Percentiles rank a stretch among this genome's conserved stretches.
Conservation (phyloP, 495 filamentous ascomycete species). For the Penicillium paradoxum region DNA sequence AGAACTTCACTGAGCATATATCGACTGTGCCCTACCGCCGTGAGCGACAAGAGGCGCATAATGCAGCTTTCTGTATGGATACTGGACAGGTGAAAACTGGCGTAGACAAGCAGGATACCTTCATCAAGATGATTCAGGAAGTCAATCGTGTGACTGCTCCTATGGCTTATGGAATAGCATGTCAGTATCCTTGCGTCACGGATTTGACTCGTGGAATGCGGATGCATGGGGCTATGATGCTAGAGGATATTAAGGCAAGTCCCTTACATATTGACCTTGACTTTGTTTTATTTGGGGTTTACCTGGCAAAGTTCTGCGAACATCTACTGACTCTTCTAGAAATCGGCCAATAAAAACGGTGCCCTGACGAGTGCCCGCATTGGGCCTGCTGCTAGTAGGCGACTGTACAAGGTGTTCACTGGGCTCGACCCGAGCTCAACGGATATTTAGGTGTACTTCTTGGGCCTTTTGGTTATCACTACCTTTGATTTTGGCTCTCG, state of each 20-base stretch:
- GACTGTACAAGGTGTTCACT: slow-evolving; percentile 71
- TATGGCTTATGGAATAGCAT: slow-evolving; percentile 66
- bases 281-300: not conserved
- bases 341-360: slow-evolving; percentile 65
- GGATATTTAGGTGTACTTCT: slow-evolving; percentile 51
- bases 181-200: slow-evolving; percentile 54
- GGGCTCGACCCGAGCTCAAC: slow-evolving; percentile 60
- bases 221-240: slow-evolving; percentile 49
- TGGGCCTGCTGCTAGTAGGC: slow-evolving; percentile 64
- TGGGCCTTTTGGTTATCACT: not conserved
- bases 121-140: slow-evolving; percentile 74
- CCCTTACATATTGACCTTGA: not conserved
- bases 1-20: slow-evolving; percentile 75
- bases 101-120: slow-evolving; percentile 62
- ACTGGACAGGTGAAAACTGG: slow-evolving; percentile 73
- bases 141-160: slow-evolving; percentile 66
- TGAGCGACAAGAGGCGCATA: slow-evolving; percentile 41
- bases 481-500: not conserved
- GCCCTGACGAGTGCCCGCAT: slow-evolving; percentile 59
- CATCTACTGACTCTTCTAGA: slow-evolving; percentile 32
- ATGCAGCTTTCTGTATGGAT: slow-evolving; percentile 78
- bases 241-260: slow-evolving; percentile 56
- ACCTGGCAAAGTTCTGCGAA: not conserved
- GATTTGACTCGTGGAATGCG: slow-evolving; percentile 56
- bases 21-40: slow-evolving; percentile 67